Percentiles rank a stretch among this genome's conserved stretches.
Conservation (phyloP, 306 rosid species). For the Parietaria judaica region DNA sequence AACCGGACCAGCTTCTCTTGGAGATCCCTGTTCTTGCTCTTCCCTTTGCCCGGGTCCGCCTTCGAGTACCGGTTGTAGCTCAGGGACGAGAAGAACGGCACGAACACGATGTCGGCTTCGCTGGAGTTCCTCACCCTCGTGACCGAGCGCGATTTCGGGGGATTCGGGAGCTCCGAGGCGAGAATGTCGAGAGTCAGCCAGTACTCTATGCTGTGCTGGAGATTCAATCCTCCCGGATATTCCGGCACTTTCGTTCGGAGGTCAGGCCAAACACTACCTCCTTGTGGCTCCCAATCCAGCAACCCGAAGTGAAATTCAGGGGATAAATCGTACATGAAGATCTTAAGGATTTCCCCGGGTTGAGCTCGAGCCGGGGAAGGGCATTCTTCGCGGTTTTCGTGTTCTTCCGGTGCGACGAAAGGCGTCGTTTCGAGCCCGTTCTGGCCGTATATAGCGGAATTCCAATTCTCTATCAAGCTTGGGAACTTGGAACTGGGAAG, state of each 20-base stretch:
- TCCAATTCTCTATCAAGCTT: slow-evolving; percentile 13
- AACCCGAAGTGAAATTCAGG: slow-evolving; percentile 66
- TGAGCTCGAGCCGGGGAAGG: slow-evolving; percentile 11
- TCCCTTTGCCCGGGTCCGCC: slow-evolving; percentile 26
- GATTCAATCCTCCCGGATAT: slow-evolving; percentile 70
- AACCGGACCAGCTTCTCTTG: slow-evolving; percentile 52
- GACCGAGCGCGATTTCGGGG: slow-evolving; percentile 29
- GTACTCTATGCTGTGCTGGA: slow-evolving; percentile 78
- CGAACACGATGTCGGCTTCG: slow-evolving; percentile 63
- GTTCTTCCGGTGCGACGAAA: slow-evolving; percentile 35
- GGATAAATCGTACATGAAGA: slow-evolving; percentile 70
- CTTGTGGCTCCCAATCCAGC: slow-evolving; percentile 45
- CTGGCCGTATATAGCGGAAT: slow-evolving; percentile 11
- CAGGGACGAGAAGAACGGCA: slow-evolving; percentile 76
- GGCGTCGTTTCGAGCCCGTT: slow-evolving; percentile 22
- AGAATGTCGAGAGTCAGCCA: slow-evolving; percentile 81
- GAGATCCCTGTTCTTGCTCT: slow-evolving; percentile 39
- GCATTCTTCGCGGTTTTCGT: slow-evolving; percentile 21
- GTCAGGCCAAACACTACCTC: slow-evolving; percentile 57
- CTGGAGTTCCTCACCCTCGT: slow-evolving; percentile 52
- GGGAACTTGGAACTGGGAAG: slow-evolving; percentile 30
- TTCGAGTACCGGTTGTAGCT: slow-evolving; percentile 51
- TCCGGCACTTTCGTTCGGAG: slow-evolving; percentile 30
- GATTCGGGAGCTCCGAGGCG: slow-evolving; percentile 43
- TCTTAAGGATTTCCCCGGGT: slow-evolving; percentile 26